Base-by-base conservation (phyloP, 2,329 filamentous ascomycete species). In the Hypoxylon sp. region DNA sequence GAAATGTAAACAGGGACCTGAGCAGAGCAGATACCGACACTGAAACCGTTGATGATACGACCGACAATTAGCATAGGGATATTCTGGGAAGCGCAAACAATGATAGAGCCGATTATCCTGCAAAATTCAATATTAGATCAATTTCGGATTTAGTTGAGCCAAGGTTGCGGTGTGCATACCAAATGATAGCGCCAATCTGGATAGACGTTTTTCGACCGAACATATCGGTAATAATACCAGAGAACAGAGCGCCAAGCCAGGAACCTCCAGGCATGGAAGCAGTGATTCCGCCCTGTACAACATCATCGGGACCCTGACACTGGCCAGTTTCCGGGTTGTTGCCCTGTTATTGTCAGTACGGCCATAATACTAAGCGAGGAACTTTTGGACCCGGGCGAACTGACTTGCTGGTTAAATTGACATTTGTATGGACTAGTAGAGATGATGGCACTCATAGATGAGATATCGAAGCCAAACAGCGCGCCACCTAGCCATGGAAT, bases 211-310 rank as follows among this genome's bases (percentile, higher is more conserved):
- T 86, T 56, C 74, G 84, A 68, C 72, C 81, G 26, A 88, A 77
- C 1, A 73, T 81, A 76, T 91, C 90, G 1, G 88, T 87, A 13
- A 90, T 72, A 73, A 83, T 84, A 47, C 88, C 88, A 50, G 88
- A 90, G 51, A 83, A 59, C 14, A 91, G 80, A 54, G 90, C 87
- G 67, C 90, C 91, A 24, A 90, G 78, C 81, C 89, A 92, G 0
- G 90, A 92, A 35, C 91, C 91, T 58, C 86, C 90, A 22, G 91
- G 88, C 89, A 93, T 93, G 53, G 89, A 83, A 22, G 91, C 90
- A 0, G 88, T 90, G 75, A 93, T 92, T 52, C 88, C 88, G 68
- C 89, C 89, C 76, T 88, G 87, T 0, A 84, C 79, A 61, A 80
- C 76, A 42, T 82, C 76, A 11, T 76, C 78, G 3, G 88, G 88